Conservation (phyloP, 2,329 filamentous ascomycete species). For the Fusarium sp. region DNA sequence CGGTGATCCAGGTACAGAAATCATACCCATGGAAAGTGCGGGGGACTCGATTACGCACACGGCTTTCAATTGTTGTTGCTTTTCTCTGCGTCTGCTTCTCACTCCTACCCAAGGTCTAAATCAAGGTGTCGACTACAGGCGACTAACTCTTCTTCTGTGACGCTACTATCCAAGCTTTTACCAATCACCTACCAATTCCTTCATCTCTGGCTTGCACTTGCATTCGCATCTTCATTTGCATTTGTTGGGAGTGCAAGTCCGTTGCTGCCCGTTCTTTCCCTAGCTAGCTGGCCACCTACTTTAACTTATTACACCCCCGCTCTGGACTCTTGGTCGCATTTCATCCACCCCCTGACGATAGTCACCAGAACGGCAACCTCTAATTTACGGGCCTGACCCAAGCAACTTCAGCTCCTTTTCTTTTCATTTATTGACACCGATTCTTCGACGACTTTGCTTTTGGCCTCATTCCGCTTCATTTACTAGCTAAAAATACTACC, state of each 20-base stretch:
- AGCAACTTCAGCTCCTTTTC: constrained; percentile 24
- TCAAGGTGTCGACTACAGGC: not conserved
- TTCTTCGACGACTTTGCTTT: constrained; percentile 1
- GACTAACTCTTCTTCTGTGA: constrained; percentile 22
- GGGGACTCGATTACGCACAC: constrained; percentile 18
- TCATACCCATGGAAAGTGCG: constrained; percentile 27
- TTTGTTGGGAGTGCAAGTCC: constrained; percentile 25
- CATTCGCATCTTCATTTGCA: constrained; percentile 31
- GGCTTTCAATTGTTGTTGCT: not conserved
- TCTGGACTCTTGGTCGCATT: constrained; percentile 30
- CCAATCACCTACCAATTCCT: constrained; percentile 11
- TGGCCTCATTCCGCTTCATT: constrained; percentile 13
- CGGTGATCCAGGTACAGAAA: constrained; percentile 37
- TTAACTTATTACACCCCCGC: constrained; percentile 40
- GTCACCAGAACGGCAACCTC: constrained; percentile 28
- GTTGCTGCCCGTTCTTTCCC: constrained; percentile 24
- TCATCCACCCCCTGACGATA: constrained; percentile 38
- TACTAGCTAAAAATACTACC: constrained; percentile 4
- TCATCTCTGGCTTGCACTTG: constrained; percentile 30
- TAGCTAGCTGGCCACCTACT: constrained; percentile 5
- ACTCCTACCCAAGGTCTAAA: no score
- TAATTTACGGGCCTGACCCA: constrained; percentile 32
- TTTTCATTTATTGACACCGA: constrained; percentile 9
- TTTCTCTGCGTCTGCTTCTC: not conserved
- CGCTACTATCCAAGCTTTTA: constrained; percentile 13